phyloP scores from a whole-genome alignment of 441 rosid genomes.

The Gossypium schwendimanii region DNA sequence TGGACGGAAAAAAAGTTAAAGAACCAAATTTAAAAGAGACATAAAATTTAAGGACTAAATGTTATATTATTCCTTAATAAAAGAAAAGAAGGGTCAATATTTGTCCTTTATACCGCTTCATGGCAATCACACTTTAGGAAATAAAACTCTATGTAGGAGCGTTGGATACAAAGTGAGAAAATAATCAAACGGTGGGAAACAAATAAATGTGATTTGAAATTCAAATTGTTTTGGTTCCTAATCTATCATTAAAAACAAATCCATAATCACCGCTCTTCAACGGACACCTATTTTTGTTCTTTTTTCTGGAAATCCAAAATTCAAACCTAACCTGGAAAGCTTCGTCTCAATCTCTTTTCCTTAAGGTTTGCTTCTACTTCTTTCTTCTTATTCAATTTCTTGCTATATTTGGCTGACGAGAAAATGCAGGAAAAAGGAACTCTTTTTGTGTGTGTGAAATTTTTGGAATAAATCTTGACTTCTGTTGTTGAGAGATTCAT shows the following conservation, averaged over 20 bases:
- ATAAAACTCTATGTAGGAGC: no score
- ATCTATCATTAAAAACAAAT: constrained; percentile 1
- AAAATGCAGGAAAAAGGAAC: neutral
- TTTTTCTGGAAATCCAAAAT: constrained; percentile 9
- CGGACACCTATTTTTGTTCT: constrained; percentile 27
- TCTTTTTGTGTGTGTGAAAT: neutral
- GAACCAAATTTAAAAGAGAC: no score
- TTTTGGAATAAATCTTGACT: neutral
- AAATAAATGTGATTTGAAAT: constrained; percentile 23
- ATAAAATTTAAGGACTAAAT: no score
- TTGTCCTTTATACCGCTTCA: no score
- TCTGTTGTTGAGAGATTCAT: neutral
- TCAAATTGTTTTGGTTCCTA: constrained; percentile 16
- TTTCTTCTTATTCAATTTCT: neutral
- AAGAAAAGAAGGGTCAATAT: no score
- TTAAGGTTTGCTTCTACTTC: constrained; percentile 19
- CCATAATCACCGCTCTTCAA: constrained; percentile 35
- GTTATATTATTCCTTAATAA: no score
- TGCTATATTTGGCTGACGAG: constrained; percentile 8
- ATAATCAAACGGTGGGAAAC: neutral
- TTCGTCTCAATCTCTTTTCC: constrained; percentile 9
- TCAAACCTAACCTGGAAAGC: neutral
- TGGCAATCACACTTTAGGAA: no score
- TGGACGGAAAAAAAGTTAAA: no score
- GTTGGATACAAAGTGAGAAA: neutral